Base-by-base conservation (phyloP, 75 land plant genomes). In the Selaginella tamariscina region DNA sequence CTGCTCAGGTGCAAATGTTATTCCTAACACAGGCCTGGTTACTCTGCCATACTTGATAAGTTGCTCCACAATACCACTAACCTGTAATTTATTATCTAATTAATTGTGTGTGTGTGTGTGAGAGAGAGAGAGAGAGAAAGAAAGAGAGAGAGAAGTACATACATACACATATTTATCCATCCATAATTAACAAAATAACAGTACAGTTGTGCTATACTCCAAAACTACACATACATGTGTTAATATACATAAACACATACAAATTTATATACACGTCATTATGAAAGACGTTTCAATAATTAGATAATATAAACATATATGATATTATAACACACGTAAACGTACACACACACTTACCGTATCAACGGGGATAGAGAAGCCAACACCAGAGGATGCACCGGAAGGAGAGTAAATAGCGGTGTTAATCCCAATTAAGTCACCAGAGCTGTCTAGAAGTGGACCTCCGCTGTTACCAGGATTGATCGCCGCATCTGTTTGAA, bases 401-500 rank as follows among this genome's bases (percentile, higher is more conserved):
- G 98, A 94, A 8, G 98, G 98, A 55, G 98, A 94, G 65, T 94
- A 94, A 65, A 94, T 94, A 27, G 98, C 98, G 30, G 98, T 94
- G 70, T 94, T 94, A 69, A 94, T 89, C 29, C 98, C 98, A 71
- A 94, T 89, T 28, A 94, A 82, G 75, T 69, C 86, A 29, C 98
- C 98, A 30, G 91, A 75, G 74, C 98, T 89, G 68, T 94, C 98
- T 23, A 94, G 91, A 21, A 94, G 74, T 62, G 98, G 98, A 23
- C 98, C 98, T 70, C 98, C 98, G 79, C 98, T 94, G 66, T 94
- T 94, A 8, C 98, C 98, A 59, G 98, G 98, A 32, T 94, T 94
- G 27, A 94, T 94, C 0, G 98, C 98, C 31, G 98, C 98, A 85
- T 94, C 98, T 28, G 98, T 94, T 66, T 94, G 98, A 60, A 94